Conservation (phyloP, 2,329 filamentous ascomycete species). For the Phyllosticta capitalensis region DNA sequence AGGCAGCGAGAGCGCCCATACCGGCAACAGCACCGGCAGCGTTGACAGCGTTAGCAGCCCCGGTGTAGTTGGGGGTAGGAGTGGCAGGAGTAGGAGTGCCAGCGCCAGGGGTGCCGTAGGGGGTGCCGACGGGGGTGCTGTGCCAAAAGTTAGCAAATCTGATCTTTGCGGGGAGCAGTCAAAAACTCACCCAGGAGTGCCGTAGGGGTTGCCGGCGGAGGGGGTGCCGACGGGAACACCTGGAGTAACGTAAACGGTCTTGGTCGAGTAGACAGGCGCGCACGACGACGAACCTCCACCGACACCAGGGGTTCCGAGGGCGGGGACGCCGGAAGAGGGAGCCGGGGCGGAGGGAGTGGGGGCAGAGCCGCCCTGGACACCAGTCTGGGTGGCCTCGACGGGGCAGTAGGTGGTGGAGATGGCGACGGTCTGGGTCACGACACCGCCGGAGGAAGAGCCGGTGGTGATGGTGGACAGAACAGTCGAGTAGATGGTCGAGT, state of each 20-base stretch:
- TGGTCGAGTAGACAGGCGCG: slow-evolving; percentile 5
- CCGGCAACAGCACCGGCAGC: slow-evolving; percentile 29
- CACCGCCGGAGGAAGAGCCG: not conserved
- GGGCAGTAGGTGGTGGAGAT: slow-evolving; percentile 11
- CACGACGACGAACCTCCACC: slow-evolving; percentile 9
- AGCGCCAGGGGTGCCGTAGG: slow-evolving; percentile 19
- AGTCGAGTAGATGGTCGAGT: slow-evolving; percentile 2
- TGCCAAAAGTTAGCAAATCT: too few relatives aligned
- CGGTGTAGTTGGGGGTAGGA: slow-evolving; percentile 26
- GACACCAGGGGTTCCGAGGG: not conserved
- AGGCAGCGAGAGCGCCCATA: slow-evolving; percentile 33
- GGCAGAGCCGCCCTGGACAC: slow-evolving; percentile 2
- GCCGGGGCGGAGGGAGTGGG: not conserved
- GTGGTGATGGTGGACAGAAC: not conserved
- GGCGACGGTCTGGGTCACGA: slow-evolving; percentile 9
- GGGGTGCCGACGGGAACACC: slow-evolving; percentile 41
- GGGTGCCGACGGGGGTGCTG: slow-evolving; percentile 6
- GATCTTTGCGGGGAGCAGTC: too few relatives aligned
- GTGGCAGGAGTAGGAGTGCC: slow-evolving; percentile 3
- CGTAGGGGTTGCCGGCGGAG: not conserved
- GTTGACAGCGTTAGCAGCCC: slow-evolving; percentile 28
- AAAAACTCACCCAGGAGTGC: too few relatives aligned
- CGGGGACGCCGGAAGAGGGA: slow-evolving; percentile 4
- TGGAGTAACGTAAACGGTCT: slow-evolving; percentile 11
- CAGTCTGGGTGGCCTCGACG: slow-evolving; percentile 10